These are phyloP conservation scores for Cryptococcus sp. DNA, from an alignment of 1,284 basidiomycete genomes.

Conservation along the genomic window DNA sequence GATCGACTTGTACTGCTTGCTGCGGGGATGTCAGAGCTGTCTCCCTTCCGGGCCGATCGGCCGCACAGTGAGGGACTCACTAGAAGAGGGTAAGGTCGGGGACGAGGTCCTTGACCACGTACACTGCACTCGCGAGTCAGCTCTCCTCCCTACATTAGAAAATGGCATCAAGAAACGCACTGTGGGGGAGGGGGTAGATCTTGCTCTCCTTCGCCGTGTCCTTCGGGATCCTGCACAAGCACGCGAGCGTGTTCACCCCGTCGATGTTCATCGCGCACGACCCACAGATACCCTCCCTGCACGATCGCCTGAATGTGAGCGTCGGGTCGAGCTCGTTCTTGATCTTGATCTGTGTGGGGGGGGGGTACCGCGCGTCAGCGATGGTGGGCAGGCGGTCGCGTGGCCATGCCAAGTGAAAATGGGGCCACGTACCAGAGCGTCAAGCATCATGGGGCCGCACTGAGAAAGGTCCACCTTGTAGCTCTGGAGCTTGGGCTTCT, in stretches of 20 bases:
- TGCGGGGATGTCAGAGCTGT: constrained; percentile 68
- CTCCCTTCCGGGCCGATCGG: neutral
- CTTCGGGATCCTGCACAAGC: constrained; percentile 91
- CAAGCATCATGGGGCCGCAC: constrained; percentile 89
- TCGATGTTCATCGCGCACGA: constrained; percentile 99
- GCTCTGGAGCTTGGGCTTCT: constrained; percentile 86
- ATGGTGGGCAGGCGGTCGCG: neutral
- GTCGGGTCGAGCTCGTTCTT: constrained; percentile 98
- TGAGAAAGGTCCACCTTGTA: constrained; percentile 92
- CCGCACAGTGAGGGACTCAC: constrained; percentile 20
- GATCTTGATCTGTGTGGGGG: constrained; percentile 82
- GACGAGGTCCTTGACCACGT: constrained; percentile 98
- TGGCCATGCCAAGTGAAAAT: neutral
- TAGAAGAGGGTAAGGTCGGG: constrained; percentile 58
- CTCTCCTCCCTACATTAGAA: too few relatives aligned
- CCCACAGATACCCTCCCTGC: constrained; percentile 97
- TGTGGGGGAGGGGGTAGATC: constrained; percentile 98
- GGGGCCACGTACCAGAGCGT: constrained; percentile 49
- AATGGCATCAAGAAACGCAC: constrained; percentile 50
- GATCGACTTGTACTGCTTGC: constrained; percentile 99
- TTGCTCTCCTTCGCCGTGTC: constrained; percentile 69
- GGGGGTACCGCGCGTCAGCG: constrained; percentile 1
- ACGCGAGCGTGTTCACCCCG: constrained; percentile 95
- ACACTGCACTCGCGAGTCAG: constrained; percentile 63
- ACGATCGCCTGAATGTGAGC: constrained; percentile 92